Percentiles rank a stretch among this genome's conserved stretches.
These are phyloP conservation scores for Heterobasidion irregulare DNA, from an alignment of 1,284 basidiomycete species.

Conservation along the genomic window DNA sequence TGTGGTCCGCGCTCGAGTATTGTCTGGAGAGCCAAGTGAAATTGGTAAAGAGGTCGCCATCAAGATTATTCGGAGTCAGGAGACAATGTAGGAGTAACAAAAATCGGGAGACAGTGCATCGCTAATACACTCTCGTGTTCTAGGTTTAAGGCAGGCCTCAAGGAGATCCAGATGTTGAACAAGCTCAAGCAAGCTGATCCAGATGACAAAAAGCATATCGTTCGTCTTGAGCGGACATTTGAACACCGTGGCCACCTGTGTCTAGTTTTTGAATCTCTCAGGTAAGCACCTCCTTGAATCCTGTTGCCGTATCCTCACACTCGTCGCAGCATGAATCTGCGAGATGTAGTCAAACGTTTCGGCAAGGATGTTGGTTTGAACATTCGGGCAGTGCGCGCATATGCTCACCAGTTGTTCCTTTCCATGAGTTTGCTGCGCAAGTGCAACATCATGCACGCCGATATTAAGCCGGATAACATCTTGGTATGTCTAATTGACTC, in stretches of 20 bases:
- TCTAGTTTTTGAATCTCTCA: conserved; percentile 92
- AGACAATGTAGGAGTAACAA: conserved; percentile 74
- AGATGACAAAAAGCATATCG: conserved; percentile 94
- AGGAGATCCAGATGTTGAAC: conserved; percentile 86
- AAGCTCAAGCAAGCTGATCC: conserved; percentile 86
- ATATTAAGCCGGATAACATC: conserved; percentile 97
- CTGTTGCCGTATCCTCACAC: neutral
- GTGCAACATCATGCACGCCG: conserved; percentile 93
- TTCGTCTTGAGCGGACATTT: conserved; percentile 88
- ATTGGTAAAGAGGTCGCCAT: conserved; percentile 87
- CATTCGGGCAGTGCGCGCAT: conserved; percentile 93
- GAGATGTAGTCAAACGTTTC: conserved; percentile 97
- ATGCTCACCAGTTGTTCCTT: conserved; percentile 94
- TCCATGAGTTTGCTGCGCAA: conserved; percentile 82
- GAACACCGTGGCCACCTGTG: conserved; percentile 97
- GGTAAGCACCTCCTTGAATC: conserved; percentile 37
- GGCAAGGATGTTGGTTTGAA: conserved; percentile 98
- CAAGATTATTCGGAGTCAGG: conserved; percentile 94
- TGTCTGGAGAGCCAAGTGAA: conserved; percentile 62
- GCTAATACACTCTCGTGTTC: neutral
- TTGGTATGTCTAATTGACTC: conserved; percentile 46
- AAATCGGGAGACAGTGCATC: neutral
- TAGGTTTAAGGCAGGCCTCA: conserved; percentile 92
- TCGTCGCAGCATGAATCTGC: conserved; percentile 82
- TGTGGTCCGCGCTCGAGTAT: conserved; percentile 85